Percentiles rank a stretch among this genome's conserved stretches.
Evolutionary conservation across 2,329 filamentous ascomycete genomes (phyloP).

Genomic region (Bipolaris bicolor): DNA sequence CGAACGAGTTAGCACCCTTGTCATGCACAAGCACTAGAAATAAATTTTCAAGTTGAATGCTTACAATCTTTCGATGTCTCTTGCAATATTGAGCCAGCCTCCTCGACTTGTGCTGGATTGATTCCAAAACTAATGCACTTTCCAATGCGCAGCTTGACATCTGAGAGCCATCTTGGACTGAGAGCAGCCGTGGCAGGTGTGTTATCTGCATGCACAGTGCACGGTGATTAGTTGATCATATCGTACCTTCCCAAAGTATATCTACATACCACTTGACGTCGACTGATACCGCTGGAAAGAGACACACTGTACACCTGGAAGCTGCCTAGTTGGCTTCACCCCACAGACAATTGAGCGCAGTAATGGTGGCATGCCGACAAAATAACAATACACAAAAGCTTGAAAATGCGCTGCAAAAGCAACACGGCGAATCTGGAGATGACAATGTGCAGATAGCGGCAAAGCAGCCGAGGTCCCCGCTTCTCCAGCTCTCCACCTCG

Average conservation of each 20-base stretch:
- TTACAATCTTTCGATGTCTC: conserved; percentile 67
- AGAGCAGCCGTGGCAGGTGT: conserved; percentile 15
- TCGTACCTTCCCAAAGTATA: not conserved
- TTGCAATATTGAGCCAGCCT: conserved; percentile 65
- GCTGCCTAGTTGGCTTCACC: not conserved
- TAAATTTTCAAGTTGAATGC: not conserved
- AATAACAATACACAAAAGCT: not conserved
- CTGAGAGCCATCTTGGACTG: conserved; percentile 70
- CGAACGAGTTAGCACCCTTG: not conserved
- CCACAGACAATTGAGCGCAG: conserved; percentile 20
- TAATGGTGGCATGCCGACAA: conserved; percentile 26
- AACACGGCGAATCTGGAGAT: not conserved
- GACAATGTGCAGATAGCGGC: not conserved
- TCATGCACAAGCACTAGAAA: too few species aligned
- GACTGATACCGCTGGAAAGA: conserved; percentile 7
- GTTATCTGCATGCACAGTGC: not conserved
- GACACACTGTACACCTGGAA: conserved; percentile 4
- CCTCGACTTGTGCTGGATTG: conserved; percentile 60
- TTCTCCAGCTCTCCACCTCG: not conserved
- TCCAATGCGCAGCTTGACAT: conserved; percentile 70
- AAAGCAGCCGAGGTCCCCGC: conserved; percentile 10
- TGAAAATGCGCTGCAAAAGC: not conserved
- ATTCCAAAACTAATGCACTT: conserved; percentile 79
- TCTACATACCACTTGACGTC: conserved; percentile 12
- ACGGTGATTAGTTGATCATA: not conserved